These are phyloP conservation scores for Arachnopeziza araneosa DNA, from an alignment of 2,329 filamentous ascomycete genomes.

Conservation along the genomic window DNA sequence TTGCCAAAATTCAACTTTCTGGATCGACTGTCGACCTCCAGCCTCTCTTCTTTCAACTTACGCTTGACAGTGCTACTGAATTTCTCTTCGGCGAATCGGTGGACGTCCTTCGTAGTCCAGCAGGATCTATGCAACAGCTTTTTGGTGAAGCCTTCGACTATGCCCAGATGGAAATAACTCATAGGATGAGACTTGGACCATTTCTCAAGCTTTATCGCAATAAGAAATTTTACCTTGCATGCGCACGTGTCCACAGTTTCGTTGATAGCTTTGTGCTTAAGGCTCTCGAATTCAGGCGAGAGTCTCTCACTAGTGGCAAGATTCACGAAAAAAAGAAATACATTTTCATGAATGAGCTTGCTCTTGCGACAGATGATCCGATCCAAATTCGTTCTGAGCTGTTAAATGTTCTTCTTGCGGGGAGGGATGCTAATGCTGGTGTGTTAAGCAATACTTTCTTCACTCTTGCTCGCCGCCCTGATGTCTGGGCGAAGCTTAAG, in stretches of 20 bases:
- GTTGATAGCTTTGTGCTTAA: conserved; percentile 41
- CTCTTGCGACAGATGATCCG: conserved; percentile 36
- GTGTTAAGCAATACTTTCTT: conserved; percentile 45
- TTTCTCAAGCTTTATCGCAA: conserved; percentile 23
- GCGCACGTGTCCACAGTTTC: conserved; percentile 40
- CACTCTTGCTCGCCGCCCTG: conserved; percentile 39
- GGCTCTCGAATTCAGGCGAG: too few relatives aligned
- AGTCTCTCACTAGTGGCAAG: too few relatives aligned
- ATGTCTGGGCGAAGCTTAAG: conserved; percentile 39
- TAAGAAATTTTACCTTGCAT: conserved; percentile 21
- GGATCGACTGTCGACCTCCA: conserved; percentile 56
- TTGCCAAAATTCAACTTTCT: conserved; percentile 53
- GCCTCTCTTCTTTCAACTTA: conserved; percentile 55
- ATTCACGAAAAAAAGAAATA: conserved; percentile 37
- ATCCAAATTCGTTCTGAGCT: conserved; percentile 44
- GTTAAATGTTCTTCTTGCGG: conserved; percentile 50
- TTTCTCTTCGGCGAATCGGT: conserved; percentile 56
- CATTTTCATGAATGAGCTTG: conserved; percentile 52
- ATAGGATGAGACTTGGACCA: conserved; percentile 38
- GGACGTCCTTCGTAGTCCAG: conserved; percentile 24
- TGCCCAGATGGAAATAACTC: conserved; percentile 36
- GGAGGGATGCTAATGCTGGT: conserved; percentile 52
- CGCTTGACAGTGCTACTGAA: conserved; percentile 34
- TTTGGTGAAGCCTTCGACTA: conserved; percentile 47
- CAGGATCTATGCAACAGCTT: conserved; percentile 24